These are phyloP conservation scores for Fraxinus xanthoxyloides DNA, from an alignment of 305 asterid genomes.

Conservation along the genomic window DNA sequence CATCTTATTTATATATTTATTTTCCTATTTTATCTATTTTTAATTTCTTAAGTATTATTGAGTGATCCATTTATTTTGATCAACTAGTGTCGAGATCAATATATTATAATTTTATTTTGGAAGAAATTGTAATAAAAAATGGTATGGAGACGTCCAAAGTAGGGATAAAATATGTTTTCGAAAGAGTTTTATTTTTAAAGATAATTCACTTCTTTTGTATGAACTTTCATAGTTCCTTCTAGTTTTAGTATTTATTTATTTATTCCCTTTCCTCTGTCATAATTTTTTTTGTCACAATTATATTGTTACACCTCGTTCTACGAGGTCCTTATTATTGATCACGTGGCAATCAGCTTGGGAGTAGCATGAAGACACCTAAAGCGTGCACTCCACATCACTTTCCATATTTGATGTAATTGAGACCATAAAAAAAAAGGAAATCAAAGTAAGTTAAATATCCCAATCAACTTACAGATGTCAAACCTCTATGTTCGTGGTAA, in stretches of 20 bases:
- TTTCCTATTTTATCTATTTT: neutral
- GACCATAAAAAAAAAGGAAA: neutral
- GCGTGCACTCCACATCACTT: neutral
- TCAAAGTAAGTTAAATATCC: neutral
- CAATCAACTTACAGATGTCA: neutral
- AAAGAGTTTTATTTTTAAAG: neutral
- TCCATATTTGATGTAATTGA: too few species aligned
- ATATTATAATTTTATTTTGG: too few species aligned
- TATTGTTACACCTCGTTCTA: neutral
- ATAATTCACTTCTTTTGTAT: neutral
- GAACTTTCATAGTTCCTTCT: neutral
- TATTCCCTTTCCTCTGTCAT: neutral
- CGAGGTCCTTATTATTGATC: neutral
- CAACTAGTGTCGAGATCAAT: neutral
- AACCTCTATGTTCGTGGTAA: neutral
- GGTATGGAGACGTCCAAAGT: neutral
- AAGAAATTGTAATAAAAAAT: too few species aligned
- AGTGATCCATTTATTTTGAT: neutral
- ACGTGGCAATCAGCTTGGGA: neutral
- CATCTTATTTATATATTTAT: too few species aligned
- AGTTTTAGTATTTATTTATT: neutral
- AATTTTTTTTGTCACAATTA: neutral
- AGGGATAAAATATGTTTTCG: neutral
- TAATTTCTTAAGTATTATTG: neutral
- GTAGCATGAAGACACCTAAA: neutral